These are phyloP conservation scores for Cladosporium oxysporum DNA, from an alignment of 2,329 filamentous ascomycete species.

Conservation along the genomic window DNA sequence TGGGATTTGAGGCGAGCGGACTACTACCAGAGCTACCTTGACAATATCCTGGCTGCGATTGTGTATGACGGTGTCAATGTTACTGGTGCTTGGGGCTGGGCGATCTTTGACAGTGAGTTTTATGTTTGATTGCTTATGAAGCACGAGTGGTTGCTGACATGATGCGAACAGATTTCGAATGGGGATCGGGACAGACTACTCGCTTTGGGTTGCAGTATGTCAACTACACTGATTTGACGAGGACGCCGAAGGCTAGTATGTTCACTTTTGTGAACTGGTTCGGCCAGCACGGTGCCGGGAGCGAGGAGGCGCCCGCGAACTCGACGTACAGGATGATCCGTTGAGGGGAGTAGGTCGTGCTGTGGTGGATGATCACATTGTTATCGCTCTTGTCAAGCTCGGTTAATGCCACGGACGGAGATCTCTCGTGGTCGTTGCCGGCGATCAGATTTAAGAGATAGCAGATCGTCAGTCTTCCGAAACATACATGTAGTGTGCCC, in stretches of 20 bases:
- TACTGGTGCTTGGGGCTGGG: constrained; percentile 38
- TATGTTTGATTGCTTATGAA: not conserved
- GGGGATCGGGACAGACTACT: constrained; percentile 33
- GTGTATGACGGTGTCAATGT: constrained; percentile 39
- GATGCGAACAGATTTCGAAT: constrained; percentile 32
- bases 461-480: not conserved
- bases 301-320: not conserved
- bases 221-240: constrained; percentile 39
- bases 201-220: constrained; percentile 41
- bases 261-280: constrained; percentile 42
- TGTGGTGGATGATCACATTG: not conserved
- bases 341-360: not conserved
- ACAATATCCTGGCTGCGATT: constrained; percentile 38
- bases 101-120: constrained; percentile 37
- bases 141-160: not conserved
- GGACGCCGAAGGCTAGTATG: constrained; percentile 42
- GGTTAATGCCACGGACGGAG: not conserved
- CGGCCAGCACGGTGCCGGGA: constrained; percentile 26
- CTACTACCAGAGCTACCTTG: constrained; percentile 39
- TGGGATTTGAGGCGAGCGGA: constrained; percentile 33
- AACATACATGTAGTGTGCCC: not conserved
- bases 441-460: not conserved
- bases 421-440: not conserved
- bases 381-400: not conserved
- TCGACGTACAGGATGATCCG: constrained; percentile 11